Base-by-base conservation (phyloP, 805 yeast genomes). In the Saccharomycopsis sp. region DNA sequence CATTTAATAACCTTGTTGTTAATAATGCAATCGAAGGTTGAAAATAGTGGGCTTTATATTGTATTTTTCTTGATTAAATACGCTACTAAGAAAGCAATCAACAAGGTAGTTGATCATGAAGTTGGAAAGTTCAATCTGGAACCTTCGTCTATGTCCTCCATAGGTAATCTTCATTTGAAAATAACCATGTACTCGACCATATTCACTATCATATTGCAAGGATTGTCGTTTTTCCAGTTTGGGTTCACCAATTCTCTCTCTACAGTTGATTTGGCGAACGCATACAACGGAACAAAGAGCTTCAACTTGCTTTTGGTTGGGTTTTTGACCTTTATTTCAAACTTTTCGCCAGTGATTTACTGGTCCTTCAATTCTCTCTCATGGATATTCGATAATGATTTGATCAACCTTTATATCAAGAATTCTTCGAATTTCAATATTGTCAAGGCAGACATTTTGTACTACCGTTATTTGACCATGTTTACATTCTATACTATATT, bases 181-280 rank as follows among this genome's bases (percentile, higher is more conserved):
- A 42, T 53, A 17, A 41, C 59, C 1, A 53, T 44, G 15, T 55
- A 25, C 29, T 47, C 38, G 1, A 60, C 79, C 0, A 50, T 75
- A 2, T 70, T 78, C 59, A 72, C 73, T 1, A 63, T 90, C 2
- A 69, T 86, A 22, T 63, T 90, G 54, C 96, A 90, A 68, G 85
- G 89, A 64, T 74, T 90, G 49, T 73, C 91, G 0, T 94, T 93
- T 68, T 94, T 89, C 73, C 88, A 89, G 20, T 78, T 87, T 69
- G 98, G 98, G 0, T 89, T 89, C 55, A 91, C 98, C 0, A 94
- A 94, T 67, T 89, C 97, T 47, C 78, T 94, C 64, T 93, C 97
- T 0, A 86, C 97, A 0, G 84, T 94, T 22, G 97, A 93, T 66
- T 76, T 94, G 23, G 83, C 96, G 0, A 92, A 93, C 68, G 92